Conservation (phyloP, 2,329 filamentous ascomycete species). For the Teratosphaeria nubilosa region DNA sequence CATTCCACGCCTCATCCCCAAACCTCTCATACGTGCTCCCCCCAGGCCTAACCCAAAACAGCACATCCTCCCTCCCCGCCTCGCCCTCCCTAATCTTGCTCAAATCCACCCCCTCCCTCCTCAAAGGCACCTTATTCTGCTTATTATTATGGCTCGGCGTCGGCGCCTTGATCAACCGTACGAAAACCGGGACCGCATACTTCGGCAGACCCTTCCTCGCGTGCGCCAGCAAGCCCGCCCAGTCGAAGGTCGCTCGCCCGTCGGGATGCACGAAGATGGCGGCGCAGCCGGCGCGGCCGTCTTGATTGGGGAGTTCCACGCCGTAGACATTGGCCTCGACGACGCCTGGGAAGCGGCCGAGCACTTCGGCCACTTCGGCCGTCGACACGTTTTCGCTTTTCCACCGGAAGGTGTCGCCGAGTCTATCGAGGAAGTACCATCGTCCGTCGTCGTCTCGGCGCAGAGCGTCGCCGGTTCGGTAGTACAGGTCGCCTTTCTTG, state of each 20-base stretch:
- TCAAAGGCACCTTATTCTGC: slow-evolving; percentile 64
- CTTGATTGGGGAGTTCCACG: slow-evolving; percentile 36
- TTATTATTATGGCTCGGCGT: slow-evolving; percentile 67
- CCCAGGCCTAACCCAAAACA: slow-evolving; percentile 41
- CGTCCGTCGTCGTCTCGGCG: slow-evolving; percentile 33
- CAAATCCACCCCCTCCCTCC: slow-evolving; percentile 57
- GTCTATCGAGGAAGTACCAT: slow-evolving; percentile 40
- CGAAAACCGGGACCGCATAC: slow-evolving; percentile 67
- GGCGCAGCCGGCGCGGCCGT: slow-evolving; percentile 46
- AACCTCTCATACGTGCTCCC: background rate
- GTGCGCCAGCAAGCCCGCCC: slow-evolving; percentile 48
- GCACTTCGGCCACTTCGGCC: slow-evolving; percentile 36
- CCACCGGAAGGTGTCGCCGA: slow-evolving; percentile 42
- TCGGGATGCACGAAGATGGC: slow-evolving; percentile 48
- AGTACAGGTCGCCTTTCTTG: slow-evolving; percentile 38
- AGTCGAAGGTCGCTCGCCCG: slow-evolving; percentile 45
- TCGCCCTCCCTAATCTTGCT: slow-evolving; percentile 35
- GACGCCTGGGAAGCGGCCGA: slow-evolving; percentile 36
- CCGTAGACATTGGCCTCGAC: slow-evolving; percentile 41
- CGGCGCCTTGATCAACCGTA: slow-evolving; percentile 48
- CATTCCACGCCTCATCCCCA: background rate
- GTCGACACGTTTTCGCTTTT: slow-evolving; percentile 42
- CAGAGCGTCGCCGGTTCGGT: slow-evolving; percentile 39
- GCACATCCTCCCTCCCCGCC: slow-evolving; percentile 34
- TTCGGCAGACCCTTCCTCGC: slow-evolving; percentile 51